Base-by-base conservation (phyloP, 768 basidiomycete species). In the Lentinula sp. region DNA sequence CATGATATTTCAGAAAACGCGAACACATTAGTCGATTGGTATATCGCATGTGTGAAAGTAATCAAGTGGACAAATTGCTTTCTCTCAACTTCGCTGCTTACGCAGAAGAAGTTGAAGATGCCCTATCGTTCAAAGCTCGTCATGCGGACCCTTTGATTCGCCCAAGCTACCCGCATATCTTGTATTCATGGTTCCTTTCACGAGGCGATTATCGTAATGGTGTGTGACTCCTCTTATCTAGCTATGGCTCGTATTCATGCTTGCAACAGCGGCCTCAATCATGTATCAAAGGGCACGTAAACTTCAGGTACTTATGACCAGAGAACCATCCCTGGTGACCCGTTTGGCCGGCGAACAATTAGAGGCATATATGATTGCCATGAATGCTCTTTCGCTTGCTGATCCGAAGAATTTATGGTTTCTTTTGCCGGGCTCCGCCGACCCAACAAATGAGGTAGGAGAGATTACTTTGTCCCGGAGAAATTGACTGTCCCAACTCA, bases 221-320 rank as follows among this genome's bases (percentile, higher is more conserved):
- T 95, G 71, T 73, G 85, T 79, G 12, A 15, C 63, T 62, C 48
- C 35, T 45, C 57, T 57, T 28, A 62, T 60, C 41, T 60, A 55
- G 58, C 60, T 63, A 37, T 59, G 43, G 36, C 36, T 23, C 37
- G 48, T 51, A n/a, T 28, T 52, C 12, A 42, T 35, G 13, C 46
- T 15, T 45, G 51, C 36, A 45, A 18, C 69, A 98, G 96, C 95
- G 59, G 91, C 92, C 15, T 80, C 89, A 57, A 87, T 87, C 9
- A 97, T 98, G 95, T 98, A 95, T 72, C 91, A 92, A 66, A 87
- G 93, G 58, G 93, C 90, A 20, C 79, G 87, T 64, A 90, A 93
- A 68, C 74, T 98, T 8, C 85, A 83, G 55, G 83, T 82, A 37
- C 68, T 90, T 18, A 79, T 78, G 57, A 68, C 66, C 9, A 65